phyloP scores from a whole-genome alignment of 495 filamentous ascomycete genomes.

The Aspergillus haitiensis region DNA sequence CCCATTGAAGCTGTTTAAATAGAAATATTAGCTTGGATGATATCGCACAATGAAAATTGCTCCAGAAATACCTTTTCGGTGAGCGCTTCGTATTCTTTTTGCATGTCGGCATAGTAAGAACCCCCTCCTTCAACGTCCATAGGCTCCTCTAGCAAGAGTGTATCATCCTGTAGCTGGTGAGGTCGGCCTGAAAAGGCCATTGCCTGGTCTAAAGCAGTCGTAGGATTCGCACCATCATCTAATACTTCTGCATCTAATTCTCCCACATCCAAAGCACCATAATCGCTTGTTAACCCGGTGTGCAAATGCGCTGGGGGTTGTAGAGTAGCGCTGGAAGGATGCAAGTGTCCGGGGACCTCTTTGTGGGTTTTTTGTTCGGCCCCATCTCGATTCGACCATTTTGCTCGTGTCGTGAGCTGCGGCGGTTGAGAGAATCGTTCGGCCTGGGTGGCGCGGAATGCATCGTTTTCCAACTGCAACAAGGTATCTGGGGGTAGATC shows the following conservation, averaged over 20 bases:
- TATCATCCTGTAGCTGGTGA: constrained; percentile 19
- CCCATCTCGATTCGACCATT: constrained; percentile 21
- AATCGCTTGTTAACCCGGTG: constrained; percentile 49
- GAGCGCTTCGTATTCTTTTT: constrained; percentile 25
- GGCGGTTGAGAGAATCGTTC: constrained; percentile 12
- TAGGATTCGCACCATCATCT: constrained; percentile 38
- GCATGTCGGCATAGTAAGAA: constrained; percentile 8
- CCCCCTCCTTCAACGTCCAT: constrained; percentile 22
- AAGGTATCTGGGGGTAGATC: constrained; percentile 53
- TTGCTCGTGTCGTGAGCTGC: neutral
- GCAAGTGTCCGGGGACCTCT: neutral
- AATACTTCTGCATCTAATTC: constrained; percentile 56
- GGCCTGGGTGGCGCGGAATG: constrained; percentile 52
- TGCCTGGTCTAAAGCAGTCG: constrained; percentile 31
- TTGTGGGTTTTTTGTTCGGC: constrained; percentile 15
- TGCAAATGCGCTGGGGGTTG: constrained; percentile 37
- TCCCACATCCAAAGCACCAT: constrained; percentile 56
- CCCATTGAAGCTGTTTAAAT: constrained; percentile 49
- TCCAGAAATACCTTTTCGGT: constrained; percentile 33
- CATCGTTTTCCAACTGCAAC: constrained; percentile 56
- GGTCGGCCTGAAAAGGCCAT: constrained; percentile 27
- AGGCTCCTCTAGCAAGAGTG: constrained; percentile 12
- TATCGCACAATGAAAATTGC: neutral
- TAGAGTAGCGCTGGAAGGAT: constrained; percentile 20
- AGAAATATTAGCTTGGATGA: constrained; percentile 25